Base-by-base conservation (phyloP, 495 filamentous ascomycete genomes). In the Evernia prunastri region DNA sequence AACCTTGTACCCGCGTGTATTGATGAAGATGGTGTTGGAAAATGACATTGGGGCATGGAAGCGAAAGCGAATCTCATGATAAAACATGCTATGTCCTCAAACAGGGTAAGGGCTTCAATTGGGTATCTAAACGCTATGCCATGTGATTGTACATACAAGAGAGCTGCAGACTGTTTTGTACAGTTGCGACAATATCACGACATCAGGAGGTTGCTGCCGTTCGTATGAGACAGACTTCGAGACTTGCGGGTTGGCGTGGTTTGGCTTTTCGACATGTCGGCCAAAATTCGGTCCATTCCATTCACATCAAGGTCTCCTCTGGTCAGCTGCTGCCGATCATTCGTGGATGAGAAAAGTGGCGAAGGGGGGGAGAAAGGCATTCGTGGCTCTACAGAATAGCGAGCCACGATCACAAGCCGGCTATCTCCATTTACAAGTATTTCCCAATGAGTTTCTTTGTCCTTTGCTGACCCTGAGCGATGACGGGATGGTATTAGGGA, bases 371-470 rank as follows among this genome's bases (percentile, higher is more conserved):
- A 42, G 15, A 62, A 43, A 31, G 33, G 56, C 15, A 67, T 60
- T 36, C 72, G 66, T 4, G 73, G 73, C 54, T 80, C 77, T 7
- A 51, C 61, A 15, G 79, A 62, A 36, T 65, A 72, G 4, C 76
- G 73, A 17, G 84, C 80, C 29, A 89, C 75, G 43, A 88, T 76
- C 36, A 87, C 76, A 15, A 89, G 67, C 20, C 86, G 81, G 64
- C 81, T 84, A 69, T 91, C 87, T 40, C 85, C 84, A 11, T 83
- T 79, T 8, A 90, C 75, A 1, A 91, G 69, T 5, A 89, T 76
- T 61, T 89, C 86, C 25, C 76, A 63, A 27, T 80, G 81, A 6
- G 80, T 70, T 5, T 80, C 78, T 17, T 76, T 72, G 12, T 72
- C 71, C 17, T 73, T 72, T 8, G 11, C 39, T 31, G 12, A 73